phyloP scores from a whole-genome alignment of 306 rosid species.

The Sicyos edulis region DNA sequence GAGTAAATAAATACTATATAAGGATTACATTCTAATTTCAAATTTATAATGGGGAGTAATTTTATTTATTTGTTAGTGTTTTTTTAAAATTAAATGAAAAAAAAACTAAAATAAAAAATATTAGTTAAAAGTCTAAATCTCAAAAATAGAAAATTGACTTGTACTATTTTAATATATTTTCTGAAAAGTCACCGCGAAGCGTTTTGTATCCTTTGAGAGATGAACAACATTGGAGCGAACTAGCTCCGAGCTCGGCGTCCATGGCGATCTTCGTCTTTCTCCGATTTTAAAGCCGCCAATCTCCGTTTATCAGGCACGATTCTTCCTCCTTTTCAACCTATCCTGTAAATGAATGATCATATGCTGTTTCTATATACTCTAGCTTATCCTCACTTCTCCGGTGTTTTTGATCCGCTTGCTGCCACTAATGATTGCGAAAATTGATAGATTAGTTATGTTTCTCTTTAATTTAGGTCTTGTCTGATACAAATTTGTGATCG shows the following conservation, averaged over 20 bases:
- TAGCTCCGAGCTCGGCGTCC: neutral
- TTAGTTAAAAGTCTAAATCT: neutral
- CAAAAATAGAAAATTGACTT: neutral
- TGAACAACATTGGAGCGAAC: neutral
- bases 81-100: too few relatives aligned
- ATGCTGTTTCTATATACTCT: neutral
- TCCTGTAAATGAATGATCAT: neutral
- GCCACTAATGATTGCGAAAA: neutral
- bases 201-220: neutral
- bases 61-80: too few relatives aligned
- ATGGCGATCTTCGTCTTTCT: neutral
- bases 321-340: neutral
- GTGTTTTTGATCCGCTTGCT: neutral
- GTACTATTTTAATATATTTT: neutral
- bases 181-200: neutral
- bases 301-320: neutral
- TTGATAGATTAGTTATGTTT: neutral
- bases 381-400: neutral
- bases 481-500: neutral
- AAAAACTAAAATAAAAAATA: too few relatives aligned
- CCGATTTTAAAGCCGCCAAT: neutral
- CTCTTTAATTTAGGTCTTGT: slow-evolving; percentile 1
- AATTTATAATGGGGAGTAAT: too few relatives aligned
- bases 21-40: too few relatives aligned
- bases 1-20: too few relatives aligned